Evolutionary conservation across 73 alveolate species (phyloP).

Genomic region (Symbiodinium pilosum): DNA sequence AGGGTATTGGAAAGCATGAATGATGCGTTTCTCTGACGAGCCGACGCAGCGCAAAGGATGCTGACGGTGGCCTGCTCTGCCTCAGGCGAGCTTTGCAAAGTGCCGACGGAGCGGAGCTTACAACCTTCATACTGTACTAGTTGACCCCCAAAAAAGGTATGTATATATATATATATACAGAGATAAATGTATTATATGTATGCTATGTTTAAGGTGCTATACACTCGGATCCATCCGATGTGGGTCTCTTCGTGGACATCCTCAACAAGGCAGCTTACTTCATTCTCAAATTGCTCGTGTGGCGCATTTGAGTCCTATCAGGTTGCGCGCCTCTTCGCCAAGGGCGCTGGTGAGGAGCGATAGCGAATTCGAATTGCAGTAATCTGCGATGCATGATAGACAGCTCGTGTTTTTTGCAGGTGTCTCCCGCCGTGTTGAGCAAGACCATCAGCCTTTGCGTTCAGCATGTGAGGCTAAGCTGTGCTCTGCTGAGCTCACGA

Average conservation of each 20-base stretch:
- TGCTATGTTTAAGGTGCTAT: conserved; percentile 30
- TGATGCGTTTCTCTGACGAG: no score
- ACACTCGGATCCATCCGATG: conserved; percentile 76
- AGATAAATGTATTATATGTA: no score
- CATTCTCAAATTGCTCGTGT: no score
- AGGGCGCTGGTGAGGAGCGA: conserved; percentile 63
- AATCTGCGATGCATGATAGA: background rate
- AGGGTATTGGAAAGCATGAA: no score
- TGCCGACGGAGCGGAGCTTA: conserved; percentile 41
- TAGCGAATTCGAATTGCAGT: background rate
- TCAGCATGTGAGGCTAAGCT: conserved; percentile 62
- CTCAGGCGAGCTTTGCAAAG: conserved; percentile 77
- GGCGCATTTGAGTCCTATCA: background rate
- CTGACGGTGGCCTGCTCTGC: conserved; percentile 78
- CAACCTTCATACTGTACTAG: background rate
- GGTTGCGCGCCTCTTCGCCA: conserved; percentile 59
- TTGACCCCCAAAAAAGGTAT: background rate
- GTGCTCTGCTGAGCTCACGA: background rate
- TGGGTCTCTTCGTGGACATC: conserved; percentile 71
- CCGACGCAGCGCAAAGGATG: conserved; percentile 14
- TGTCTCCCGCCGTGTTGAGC: conserved; percentile 64
- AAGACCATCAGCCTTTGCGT: conserved; percentile 55
- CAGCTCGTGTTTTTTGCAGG: conserved; percentile 28
- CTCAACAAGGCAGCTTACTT: conserved; percentile 64
- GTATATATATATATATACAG: background rate